Evolutionary conservation across 108 stramenopile species (phyloP).

Genomic region (Skeletonema grethae): DNA sequence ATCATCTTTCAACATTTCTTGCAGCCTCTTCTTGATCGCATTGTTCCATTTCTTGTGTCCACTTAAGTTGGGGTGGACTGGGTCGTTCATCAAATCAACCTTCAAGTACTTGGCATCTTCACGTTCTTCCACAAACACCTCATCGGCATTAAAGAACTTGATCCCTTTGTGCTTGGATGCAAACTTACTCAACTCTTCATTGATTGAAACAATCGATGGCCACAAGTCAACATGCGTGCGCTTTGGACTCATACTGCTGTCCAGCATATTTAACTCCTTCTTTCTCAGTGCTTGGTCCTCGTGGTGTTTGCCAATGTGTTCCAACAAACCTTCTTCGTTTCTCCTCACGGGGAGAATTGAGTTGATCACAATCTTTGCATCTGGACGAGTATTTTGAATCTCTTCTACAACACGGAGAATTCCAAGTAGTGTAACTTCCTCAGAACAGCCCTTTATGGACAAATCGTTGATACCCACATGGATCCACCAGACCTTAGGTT

Average conservation of each 20-base stretch:
- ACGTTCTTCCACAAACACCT: conserved; percentile 64
- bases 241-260: conserved; percentile 33
- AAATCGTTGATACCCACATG: conserved; percentile 77
- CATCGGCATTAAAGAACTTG: conserved; percentile 74
- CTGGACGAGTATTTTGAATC: conserved; percentile 45
- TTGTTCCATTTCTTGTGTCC: conserved; percentile 52
- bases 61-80: conserved; percentile 48
- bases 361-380: conserved; percentile 64
- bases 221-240: conserved; percentile 53
- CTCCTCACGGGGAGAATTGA: conserved; percentile 55
- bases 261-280: conserved; percentile 34
- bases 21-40: conserved; percentile 49
- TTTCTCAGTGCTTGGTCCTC: conserved; percentile 40
- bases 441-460: conserved; percentile 59
- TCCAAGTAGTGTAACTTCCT: conserved; percentile 69
- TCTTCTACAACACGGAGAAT: conserved; percentile 70
- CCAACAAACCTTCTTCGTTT: conserved; percentile 43
- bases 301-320: conserved; percentile 38
- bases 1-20: conserved; percentile 39
- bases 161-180: conserved; percentile 50
- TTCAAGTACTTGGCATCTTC: conserved; percentile 41
- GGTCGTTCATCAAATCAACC: conserved; percentile 38
- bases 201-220: conserved; percentile 77
- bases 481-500: conserved; percentile 53
- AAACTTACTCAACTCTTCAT: conserved; percentile 67